phyloP scores from a whole-genome alignment of 306 rosid species.

The Ormosia semicastrata region DNA sequence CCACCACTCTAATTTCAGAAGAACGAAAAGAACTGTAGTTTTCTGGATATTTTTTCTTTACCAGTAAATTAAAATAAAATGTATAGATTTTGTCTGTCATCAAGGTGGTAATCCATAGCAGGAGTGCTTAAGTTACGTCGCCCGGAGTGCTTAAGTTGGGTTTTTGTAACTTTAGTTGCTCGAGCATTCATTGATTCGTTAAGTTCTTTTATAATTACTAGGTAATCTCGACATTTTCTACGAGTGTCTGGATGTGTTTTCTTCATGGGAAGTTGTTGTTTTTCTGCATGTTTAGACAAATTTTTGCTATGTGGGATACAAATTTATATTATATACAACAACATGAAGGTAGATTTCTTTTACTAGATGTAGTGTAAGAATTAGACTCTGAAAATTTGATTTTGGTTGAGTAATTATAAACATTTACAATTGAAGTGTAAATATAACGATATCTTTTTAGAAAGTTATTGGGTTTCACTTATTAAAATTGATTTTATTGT shows the following conservation, averaged over 20 bases:
- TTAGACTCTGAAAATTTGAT: no score
- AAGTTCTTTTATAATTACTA: conserved; percentile 6
- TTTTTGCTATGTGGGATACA: not conserved
- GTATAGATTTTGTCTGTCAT: conserved; percentile 8
- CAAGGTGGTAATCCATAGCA: not conserved
- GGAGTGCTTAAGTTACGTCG: not conserved
- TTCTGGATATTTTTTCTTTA: conserved; percentile 30
- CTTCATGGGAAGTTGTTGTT: not conserved
- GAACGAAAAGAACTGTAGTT: conserved; percentile 31
- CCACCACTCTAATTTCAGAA: conserved; percentile 19
- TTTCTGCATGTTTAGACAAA: not conserved
- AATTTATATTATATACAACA: not conserved
- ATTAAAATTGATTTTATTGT: no score
- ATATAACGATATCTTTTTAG: not conserved
- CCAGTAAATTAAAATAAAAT: not conserved
- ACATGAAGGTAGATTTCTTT: not conserved
- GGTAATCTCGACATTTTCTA: not conserved
- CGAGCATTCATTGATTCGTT: conserved; percentile 33
- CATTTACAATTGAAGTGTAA: not conserved
- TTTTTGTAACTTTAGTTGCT: conserved; percentile 49
- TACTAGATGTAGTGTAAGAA: no score
- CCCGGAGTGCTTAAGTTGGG: conserved; percentile 44
- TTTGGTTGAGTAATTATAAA: not conserved
- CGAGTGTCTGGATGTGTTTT: not conserved
- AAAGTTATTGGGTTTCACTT: not conserved